phyloP scores from a whole-genome alignment of 2,329 filamentous ascomycete genomes.

The Bimuria novae-zelandiae region DNA sequence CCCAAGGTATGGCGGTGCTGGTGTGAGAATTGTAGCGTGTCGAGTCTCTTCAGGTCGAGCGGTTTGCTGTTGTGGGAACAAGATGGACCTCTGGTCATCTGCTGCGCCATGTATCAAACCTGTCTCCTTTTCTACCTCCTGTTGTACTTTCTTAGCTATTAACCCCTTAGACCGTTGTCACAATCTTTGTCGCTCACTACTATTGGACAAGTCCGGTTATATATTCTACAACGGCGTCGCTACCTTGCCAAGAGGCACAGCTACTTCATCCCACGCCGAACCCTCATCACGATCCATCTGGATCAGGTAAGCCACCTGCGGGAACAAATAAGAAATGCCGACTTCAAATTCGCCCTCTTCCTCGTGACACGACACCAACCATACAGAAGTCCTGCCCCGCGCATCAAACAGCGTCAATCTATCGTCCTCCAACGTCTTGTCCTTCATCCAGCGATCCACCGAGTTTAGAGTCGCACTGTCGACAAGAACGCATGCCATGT shows the following conservation, averaged over 20 bases:
- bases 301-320: neutral
- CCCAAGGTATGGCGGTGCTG: conserved; percentile 1
- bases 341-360: neutral
- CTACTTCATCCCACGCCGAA: neutral
- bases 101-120: too few species aligned
- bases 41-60: too few species aligned
- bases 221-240: neutral
- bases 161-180: too few species aligned
- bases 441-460: neutral
- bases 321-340: conserved; percentile 2
- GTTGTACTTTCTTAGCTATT: too few species aligned
- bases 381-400: neutral
- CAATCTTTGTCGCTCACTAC: too few species aligned
- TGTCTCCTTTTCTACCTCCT: too few species aligned
- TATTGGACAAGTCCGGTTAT: neutral
- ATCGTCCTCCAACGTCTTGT: neutral
- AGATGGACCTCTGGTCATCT: too few species aligned
- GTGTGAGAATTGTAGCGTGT: neutral
- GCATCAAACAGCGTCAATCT: neutral
- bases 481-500: neutral
- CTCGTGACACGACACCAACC: neutral
- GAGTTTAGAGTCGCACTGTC: neutral
- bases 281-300: conserved; percentile 2
- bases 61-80: too few species aligned
- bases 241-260: neutral